Evolutionary conservation across 208 protist species (phyloP).

Genomic region (Acanthamoeba lenticulata): DNA sequence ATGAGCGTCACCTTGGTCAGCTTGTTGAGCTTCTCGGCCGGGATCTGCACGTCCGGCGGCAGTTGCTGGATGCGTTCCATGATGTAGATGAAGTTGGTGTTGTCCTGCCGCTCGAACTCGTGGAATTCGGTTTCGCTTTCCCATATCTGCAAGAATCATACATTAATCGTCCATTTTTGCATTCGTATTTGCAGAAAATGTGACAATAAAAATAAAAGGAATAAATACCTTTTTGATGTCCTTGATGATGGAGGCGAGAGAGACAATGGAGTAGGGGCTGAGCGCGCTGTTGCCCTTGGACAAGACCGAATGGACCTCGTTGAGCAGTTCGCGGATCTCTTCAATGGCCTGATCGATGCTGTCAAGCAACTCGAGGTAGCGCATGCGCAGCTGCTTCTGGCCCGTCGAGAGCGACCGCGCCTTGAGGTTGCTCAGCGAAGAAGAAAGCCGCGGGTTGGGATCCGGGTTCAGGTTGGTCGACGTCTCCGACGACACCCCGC

Average conservation of each 20-base stretch:
- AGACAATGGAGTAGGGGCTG: constrained; percentile 28
- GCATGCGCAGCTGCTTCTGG: constrained; percentile 19
- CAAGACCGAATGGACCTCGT: constrained; percentile 8
- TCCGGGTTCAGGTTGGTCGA: no score
- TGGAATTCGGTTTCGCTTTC: constrained; percentile 30
- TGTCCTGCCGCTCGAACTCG: constrained; percentile 17
- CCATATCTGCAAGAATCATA: constrained; percentile 39
- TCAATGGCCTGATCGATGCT: constrained; percentile 45
- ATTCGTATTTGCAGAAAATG: not conserved
- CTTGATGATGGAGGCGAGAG: constrained; percentile 32
- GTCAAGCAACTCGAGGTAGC: constrained; percentile 11
- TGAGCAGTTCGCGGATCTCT: constrained; percentile 37
- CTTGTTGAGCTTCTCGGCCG: constrained; percentile 52
- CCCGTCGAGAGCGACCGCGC: not conserved
- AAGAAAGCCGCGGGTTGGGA: not conserved
- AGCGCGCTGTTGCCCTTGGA: not conserved
- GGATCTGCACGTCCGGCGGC: constrained; percentile 28
- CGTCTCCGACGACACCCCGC: not conserved
- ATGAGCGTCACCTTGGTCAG: constrained; percentile 26
- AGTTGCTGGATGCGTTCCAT: constrained; percentile 16
- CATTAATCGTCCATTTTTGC: not conserved
- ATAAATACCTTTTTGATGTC: constrained; percentile 19
- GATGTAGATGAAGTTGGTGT: constrained; percentile 64
- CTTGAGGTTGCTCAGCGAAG: constrained; percentile 32
- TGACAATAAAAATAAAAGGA: no score